Conservation (phyloP, 176 grass and related monocot genomes). For the Lolium multiflorum region DNA sequence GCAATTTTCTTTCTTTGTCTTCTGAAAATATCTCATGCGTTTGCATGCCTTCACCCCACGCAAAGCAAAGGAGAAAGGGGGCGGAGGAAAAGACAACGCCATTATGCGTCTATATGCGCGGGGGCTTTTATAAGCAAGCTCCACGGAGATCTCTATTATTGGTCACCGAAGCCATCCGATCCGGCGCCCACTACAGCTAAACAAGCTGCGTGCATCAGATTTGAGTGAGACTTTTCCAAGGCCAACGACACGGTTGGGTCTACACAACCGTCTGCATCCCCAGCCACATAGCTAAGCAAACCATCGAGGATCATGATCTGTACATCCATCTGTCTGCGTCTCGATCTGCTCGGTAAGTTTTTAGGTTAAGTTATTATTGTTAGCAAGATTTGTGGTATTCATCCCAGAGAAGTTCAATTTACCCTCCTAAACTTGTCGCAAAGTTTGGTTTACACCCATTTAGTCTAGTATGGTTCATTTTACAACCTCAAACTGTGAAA, state of each 20-base stretch:
- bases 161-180: conserved; percentile 10
- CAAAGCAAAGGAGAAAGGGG: conserved; percentile 9
- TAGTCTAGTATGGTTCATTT: no score
- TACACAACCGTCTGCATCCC: background rate
- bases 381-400: background rate
- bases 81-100: conserved; percentile 15
- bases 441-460: no score
- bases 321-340: background rate
- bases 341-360: background rate
- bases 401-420: no score
- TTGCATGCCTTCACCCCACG: conserved; percentile 21
- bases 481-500: no score
- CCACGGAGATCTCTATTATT: conserved; percentile 9
- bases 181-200: background rate
- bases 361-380: background rate
- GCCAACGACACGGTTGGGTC: background rate
- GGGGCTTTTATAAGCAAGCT: background rate
- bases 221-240: background rate
- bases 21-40: background rate
- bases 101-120: background rate
- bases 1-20: background rate
- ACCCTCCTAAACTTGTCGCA: no score
- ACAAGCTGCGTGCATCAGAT: background rate
- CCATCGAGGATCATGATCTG: background rate
- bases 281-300: background rate